These are phyloP conservation scores for Cupressus sempervirens DNA, from an alignment of 75 land plant genomes.

Conservation along the genomic window DNA sequence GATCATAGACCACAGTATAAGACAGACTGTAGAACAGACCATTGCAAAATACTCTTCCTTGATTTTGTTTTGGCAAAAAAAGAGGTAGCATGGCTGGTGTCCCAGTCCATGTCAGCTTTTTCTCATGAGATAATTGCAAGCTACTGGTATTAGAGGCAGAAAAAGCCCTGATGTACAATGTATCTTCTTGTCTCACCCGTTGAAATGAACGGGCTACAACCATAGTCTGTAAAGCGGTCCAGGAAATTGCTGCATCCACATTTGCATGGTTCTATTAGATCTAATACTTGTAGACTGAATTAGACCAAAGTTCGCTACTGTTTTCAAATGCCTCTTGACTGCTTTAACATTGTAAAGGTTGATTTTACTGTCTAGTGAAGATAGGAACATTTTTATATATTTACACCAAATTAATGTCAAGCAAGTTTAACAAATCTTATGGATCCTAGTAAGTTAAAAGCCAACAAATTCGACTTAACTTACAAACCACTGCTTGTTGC, in stretches of 20 bases:
- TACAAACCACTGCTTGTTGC: neutral
- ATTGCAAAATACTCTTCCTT: constrained; percentile 40
- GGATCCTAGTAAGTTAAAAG: neutral
- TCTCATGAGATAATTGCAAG: constrained; percentile 38
- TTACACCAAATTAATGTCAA: neutral
- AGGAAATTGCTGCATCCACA: constrained; percentile 63
- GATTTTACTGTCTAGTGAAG: neutral
- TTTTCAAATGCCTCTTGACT: neutral
- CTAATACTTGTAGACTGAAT: constrained; percentile 10
- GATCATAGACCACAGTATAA: constrained; percentile 13
- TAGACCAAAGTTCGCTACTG: neutral
- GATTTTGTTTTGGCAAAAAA: constrained; percentile 30
- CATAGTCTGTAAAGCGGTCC: constrained; percentile 50
- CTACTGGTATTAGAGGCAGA: constrained; percentile 31
- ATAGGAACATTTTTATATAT: neutral
- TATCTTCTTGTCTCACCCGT: constrained; percentile 31
- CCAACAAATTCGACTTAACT: neutral
- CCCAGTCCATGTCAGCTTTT: constrained; percentile 50
- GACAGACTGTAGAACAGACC: constrained; percentile 55
- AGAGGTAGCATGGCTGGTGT: constrained; percentile 35
- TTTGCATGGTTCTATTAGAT: constrained; percentile 18
- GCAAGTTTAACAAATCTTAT: neutral
- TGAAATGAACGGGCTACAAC: constrained; percentile 33
- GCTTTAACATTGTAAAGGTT: neutral
- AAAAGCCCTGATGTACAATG: constrained; percentile 19